Conservation (phyloP, 2,329 filamentous ascomycete species). For the Fusarium bactridioides region DNA sequence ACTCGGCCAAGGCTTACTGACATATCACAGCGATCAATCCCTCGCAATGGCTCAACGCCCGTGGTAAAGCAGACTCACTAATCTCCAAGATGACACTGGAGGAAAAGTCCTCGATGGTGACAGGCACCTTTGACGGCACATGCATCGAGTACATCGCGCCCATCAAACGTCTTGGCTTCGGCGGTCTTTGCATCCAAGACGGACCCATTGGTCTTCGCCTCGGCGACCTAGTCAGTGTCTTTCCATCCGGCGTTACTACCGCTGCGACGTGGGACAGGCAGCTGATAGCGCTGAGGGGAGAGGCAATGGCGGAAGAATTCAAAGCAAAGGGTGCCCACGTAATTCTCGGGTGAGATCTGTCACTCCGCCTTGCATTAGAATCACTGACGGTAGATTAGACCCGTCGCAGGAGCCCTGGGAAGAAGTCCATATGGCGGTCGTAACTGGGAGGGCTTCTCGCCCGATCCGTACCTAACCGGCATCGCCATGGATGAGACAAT, state of each 20-base stretch:
- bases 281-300: slow-evolving; percentile 70
- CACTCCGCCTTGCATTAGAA: slow-evolving; percentile 77
- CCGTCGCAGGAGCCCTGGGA: slow-evolving; percentile 53
- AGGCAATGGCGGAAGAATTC: slow-evolving; percentile 64
- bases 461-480: slow-evolving; percentile 74
- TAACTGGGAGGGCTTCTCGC: slow-evolving; percentile 71
- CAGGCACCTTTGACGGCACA: slow-evolving; percentile 43
- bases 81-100: slow-evolving; percentile 40
- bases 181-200: slow-evolving; percentile 52
- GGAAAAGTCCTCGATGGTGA: slow-evolving; percentile 46
- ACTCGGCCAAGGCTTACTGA: neutral
- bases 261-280: slow-evolving; percentile 71
- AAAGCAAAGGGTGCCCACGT: slow-evolving; percentile 77
- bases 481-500: slow-evolving; percentile 51
- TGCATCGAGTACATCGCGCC: slow-evolving; percentile 48
- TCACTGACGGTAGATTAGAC: slow-evolving; percentile 72
- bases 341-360: slow-evolving; percentile 57
- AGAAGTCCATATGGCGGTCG: slow-evolving; percentile 59
- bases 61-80: neutral
- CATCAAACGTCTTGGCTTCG: slow-evolving; percentile 52
- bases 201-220: slow-evolving; percentile 43
- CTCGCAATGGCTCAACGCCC: neutral
- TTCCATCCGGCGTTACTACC: slow-evolving; percentile 68
- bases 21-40: neutral
- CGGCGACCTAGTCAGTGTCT: slow-evolving; percentile 55